Conservation (phyloP, 1,284 basidiomycete species). For the Meira miltonrushii region DNA sequence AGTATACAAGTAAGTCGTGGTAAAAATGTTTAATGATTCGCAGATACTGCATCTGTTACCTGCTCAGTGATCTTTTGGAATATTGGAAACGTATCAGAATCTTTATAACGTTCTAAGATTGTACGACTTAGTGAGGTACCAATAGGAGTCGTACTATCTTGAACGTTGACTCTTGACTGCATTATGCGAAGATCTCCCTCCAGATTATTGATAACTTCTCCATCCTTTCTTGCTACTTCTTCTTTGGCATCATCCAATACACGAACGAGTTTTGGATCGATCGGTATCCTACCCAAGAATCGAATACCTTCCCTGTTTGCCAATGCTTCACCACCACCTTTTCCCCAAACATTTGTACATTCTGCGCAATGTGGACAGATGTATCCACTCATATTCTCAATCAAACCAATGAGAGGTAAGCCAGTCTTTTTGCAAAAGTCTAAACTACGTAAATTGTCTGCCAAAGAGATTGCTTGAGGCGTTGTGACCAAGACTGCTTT, state of each 20-base stretch:
- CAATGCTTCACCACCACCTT: conserved; percentile 73
- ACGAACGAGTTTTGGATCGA: conserved; percentile 85
- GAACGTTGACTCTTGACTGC: background rate
- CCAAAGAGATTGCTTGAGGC: conserved; percentile 89
- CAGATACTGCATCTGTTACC: background rate
- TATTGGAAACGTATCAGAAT: conserved; percentile 44
- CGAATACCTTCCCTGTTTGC: conserved; percentile 67
- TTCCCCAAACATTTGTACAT: conserved; percentile 89
- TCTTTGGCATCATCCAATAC: conserved; percentile 69
- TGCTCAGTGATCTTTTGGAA: conserved; percentile 20
- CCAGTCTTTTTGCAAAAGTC: conserved; percentile 84
- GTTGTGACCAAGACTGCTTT: conserved; percentile 89
- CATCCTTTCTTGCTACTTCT: conserved; percentile 18
- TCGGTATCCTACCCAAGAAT: conserved; percentile 85
- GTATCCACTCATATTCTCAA: conserved; percentile 99
- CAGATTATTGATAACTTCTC: background rate
- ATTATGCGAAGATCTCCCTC: background rate
- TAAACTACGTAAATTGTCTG: conserved; percentile 91
- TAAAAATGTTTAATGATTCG: background rate
- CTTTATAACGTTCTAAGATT: conserved; percentile 40
- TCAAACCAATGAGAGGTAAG: conserved; percentile 82
- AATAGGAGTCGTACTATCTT: conserved; percentile 11
- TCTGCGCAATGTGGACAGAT: conserved; percentile 80
- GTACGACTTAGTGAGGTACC: conserved; percentile 39
- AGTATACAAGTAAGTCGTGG: background rate